Evolutionary conservation across 345 rosid genomes (phyloP).

Genomic region (Conringia planisiliqua): DNA sequence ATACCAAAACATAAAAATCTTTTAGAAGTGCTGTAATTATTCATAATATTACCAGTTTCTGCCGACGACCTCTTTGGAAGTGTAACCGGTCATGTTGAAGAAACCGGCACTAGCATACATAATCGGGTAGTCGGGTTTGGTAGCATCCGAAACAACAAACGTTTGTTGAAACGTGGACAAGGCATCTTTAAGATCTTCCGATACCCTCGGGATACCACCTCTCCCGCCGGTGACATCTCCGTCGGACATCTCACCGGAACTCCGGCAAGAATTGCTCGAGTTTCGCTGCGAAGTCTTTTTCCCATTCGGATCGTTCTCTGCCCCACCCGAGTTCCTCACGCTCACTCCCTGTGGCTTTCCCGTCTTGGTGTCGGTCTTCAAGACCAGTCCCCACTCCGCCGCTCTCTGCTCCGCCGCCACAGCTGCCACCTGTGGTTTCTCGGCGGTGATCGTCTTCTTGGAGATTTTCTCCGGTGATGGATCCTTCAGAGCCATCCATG

Average conservation of each 20-base stretch:
- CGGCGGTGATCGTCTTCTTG: constrained; percentile 10
- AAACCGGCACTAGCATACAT: constrained; percentile 98
- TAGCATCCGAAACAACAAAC: constrained; percentile 92
- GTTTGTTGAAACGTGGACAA: constrained; percentile 91
- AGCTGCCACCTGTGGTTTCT: constrained; percentile 36
- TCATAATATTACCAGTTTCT: constrained; percentile 66
- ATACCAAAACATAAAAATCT: not conserved
- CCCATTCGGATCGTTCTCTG: constrained; percentile 39
- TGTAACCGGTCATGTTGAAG: constrained; percentile 95
- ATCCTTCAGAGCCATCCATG: constrained; percentile 95
- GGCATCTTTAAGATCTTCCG: constrained; percentile 77
- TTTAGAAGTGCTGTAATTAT: not conserved
- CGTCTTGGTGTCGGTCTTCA: constrained; percentile 69
- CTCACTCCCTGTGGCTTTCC: constrained; percentile 82
- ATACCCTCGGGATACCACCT: constrained; percentile 63
- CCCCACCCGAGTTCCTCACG: constrained; percentile 80
- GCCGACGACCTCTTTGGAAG: constrained; percentile 89
- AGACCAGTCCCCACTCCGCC: constrained; percentile 96
- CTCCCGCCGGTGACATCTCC: constrained; percentile 38
- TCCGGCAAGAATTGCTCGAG: constrained; percentile 70
- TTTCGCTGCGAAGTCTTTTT: constrained; percentile 52
- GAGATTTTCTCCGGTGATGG: constrained; percentile 26
- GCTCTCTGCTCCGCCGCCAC: constrained; percentile 79
- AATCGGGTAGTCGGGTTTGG: constrained; percentile 84
- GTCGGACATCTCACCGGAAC: constrained; percentile 67